Base-by-base conservation (phyloP, 2,329 filamentous ascomycete species). In the Aspergillus thermomutatus region DNA sequence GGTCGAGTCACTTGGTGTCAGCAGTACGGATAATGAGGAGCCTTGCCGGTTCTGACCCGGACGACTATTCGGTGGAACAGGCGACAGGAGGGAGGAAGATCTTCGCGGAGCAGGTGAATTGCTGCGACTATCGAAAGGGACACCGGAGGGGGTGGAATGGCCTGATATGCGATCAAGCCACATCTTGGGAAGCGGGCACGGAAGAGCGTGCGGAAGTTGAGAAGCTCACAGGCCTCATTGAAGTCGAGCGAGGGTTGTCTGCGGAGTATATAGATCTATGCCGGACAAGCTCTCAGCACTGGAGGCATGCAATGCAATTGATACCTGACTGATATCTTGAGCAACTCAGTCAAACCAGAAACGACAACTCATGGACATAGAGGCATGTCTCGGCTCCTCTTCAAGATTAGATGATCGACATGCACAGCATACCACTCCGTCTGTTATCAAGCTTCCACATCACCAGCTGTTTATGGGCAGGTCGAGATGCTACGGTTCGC, bases 101-200 rank as follows among this genome's bases (percentile, higher is more conserved):
- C 88, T 82, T 62, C 84, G 83, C 43, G 85, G 83, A 27, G 87
- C 82, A 49, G 90, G 89, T 61, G 91, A 92, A 69, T 86, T 89
- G 50, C 87, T 80, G 70, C 91, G 86, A 71, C 83, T 72, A 50
- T 65, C 86, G 58, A 82, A 81, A 58, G 86, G 83, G 57, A 85
- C 85, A 61, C 83, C 82, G 55, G 84, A 80, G 75, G 85, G 79
- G 72, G 84, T 86, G 56, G 87, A 83, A 74, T 89, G 87, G 66
- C 83, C 86, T 62, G 89, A 87, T 63, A 96, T 86, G 72, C 92
- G 88, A 79, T 96, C 92, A 70, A 95, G 86, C 92, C 92, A 96
- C 91, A 96, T 96, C 50, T 55, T 75, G 50, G 47, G 49, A 48
- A 55, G 52, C 53, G 49, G 50, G 54, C 53, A 56, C 54, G 55